Base-by-base conservation (phyloP, 345 rosid species). In the Limnanthes douglasii region DNA sequence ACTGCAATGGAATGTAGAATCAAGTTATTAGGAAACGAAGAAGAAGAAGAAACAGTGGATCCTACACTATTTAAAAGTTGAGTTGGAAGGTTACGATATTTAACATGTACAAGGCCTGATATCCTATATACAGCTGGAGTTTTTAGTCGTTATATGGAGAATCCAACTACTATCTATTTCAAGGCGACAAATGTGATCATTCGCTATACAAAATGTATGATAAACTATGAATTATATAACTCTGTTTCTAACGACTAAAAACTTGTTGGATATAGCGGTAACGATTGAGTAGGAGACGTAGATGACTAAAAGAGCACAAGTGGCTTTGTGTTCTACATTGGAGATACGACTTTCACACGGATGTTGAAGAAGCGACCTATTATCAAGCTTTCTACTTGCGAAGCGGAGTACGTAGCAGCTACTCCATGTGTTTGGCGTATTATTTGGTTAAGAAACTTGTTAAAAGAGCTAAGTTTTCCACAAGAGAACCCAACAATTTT, bases 391-490 rank as follows among this genome's bases (percentile, higher is more conserved):
- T 34, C 39, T 2, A 34, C 39, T 7, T 34, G 39, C 18, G 39
- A 34, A 34, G 39, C 8, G 1, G 39, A 34, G 12, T 34, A 3
- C 8, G 39, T 34, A 1, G 39, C 0, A 10, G 25, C 13, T 19
- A 36, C 40, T 0, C 19, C 40, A 36, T 16, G 40, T 19, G 40
- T 19, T 18, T 36, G 40, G 3, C 40, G 19, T 36, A 24, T 24
- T 8, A 19, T 36, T 1, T 36, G 40, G 40, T 3, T 28, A 3
- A 4, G 32, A 3, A 28, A 3, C 10, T 28, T 28, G 32, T 28
- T 28, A 11, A 6, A 28, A 11, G 12, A 7, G 32, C 6, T 23
- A 8, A 23, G 8, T 23, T 23, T 23, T 4, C 5, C 8, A 8
- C 8, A 23, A 23, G 27, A 23, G 5, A 23, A 23, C 5, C 27